Conservation (phyloP, 169 alveolate species). For the Cryptosporidium bovis region DNA sequence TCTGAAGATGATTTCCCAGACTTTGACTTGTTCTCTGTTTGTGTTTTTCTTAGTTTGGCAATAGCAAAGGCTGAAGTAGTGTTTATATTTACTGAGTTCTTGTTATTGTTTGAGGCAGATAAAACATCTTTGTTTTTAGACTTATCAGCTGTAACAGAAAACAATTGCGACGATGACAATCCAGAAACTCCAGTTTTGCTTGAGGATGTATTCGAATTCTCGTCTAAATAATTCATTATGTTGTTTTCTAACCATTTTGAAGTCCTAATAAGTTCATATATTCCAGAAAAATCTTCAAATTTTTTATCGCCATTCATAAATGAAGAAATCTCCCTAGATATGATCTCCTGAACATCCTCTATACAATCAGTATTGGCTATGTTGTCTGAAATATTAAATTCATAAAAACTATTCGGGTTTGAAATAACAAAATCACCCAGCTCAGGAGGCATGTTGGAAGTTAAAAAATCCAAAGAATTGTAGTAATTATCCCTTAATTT, state of each 20-base stretch:
- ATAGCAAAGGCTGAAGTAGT: conserved; percentile 47
- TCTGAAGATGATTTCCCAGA: neutral
- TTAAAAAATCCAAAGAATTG: conserved; percentile 33
- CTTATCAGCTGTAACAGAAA: too few species aligned
- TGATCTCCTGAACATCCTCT: conserved; percentile 8
- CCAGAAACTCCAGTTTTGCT: conserved; percentile 1
- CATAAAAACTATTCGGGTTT: conserved; percentile 15
- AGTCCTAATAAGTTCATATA: conserved; percentile 2
- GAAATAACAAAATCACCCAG: conserved; percentile 43
- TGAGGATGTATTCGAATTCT: neutral
- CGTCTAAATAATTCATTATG: neutral
- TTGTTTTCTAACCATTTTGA: neutral
- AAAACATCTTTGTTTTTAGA: too few species aligned
- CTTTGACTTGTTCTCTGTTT: conserved; percentile 32
- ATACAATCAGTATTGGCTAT: neutral
- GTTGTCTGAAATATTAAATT: neutral
- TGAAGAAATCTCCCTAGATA: neutral
- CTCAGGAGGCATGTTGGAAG: conserved; percentile 3
- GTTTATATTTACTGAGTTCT: neutral
- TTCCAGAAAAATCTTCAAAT: conserved; percentile 31
- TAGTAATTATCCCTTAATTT: neutral
- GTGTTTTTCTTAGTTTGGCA: conserved; percentile 61
- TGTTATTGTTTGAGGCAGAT: neutral
- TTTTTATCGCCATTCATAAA: conserved; percentile 8
- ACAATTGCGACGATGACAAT: neutral